Evolutionary conservation across 345 rosid genomes (phyloP).

Genomic region (Salix viminalis): DNA sequence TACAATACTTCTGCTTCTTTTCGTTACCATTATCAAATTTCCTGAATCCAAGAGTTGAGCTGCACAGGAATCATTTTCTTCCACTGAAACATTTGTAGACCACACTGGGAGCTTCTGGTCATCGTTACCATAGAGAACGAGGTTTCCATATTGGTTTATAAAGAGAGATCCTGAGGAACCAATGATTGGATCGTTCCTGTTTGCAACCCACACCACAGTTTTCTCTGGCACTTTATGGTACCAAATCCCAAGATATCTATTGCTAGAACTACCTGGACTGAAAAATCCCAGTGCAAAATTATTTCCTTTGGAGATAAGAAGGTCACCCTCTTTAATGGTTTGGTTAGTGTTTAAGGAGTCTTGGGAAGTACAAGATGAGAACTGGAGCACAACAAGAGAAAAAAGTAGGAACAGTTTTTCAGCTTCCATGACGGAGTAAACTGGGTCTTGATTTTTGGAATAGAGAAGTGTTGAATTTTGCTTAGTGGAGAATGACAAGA

Average conservation of each 20-base stretch:
- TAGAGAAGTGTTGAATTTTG: too few relatives aligned
- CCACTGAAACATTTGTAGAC: conserved; percentile 1
- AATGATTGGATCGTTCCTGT: conserved; percentile 5
- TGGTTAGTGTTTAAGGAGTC: neutral
- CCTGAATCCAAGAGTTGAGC: conserved; percentile 14
- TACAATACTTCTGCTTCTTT: neutral
- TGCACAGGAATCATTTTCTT: too few relatives aligned
- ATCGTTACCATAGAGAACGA: neutral
- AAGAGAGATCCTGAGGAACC: neutral
- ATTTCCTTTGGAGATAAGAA: neutral
- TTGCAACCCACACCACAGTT: conserved; percentile 14
- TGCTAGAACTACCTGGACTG: neutral
- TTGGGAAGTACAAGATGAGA: neutral
- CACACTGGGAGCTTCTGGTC: neutral
- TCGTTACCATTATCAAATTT: neutral
- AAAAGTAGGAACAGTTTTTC: neutral
- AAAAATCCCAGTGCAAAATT: conserved; percentile 1
- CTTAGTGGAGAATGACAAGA: too few relatives aligned
- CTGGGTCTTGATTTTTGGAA: too few relatives aligned
- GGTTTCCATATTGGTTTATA: neutral
- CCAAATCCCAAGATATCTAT: neutral
- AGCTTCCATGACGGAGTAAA: neutral
- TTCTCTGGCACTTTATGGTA: neutral
- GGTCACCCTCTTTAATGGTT: too few relatives aligned
- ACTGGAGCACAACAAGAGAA: neutral